A percentile compares a stretch with the other conserved stretches of the same genome.
Conservation (phyloP, 345 rosid genomes). For the Brassica napus region DNA sequence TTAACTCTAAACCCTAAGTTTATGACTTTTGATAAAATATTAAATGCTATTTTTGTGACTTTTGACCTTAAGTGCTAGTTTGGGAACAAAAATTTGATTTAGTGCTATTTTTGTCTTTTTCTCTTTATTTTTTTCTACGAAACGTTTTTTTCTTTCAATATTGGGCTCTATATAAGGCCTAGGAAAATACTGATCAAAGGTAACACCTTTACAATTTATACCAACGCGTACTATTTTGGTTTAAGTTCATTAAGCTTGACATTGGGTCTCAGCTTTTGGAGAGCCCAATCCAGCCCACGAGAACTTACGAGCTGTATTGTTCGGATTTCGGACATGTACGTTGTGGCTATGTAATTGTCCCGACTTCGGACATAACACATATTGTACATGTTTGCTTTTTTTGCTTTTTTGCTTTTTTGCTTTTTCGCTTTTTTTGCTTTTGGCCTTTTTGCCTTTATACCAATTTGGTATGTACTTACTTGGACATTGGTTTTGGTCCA, state of each 20-base stretch:
- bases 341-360: not conserved
- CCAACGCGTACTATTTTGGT: not conserved
- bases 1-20: too few species aligned
- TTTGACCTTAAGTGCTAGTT: too few species aligned
- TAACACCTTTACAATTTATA: not conserved
- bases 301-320: not conserved
- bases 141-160: not conserved
- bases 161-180: not conserved
- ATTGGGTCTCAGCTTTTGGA: not conserved
- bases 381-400: not conserved
- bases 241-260: not conserved
- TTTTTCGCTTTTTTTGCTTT: not conserved
- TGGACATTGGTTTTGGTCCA: slow-evolving; percentile 11
- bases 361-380: not conserved
- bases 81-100: too few species aligned
- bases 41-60: too few species aligned
- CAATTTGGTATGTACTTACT: slow-evolving; percentile 5
- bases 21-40: too few species aligned
- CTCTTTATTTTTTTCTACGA: not conserved
- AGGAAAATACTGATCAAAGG: not conserved
- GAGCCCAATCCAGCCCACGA: slow-evolving; percentile 5
- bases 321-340: not conserved
- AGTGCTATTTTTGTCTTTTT: too few species aligned
- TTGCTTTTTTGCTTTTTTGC: not conserved
- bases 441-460: slow-evolving; percentile 3